Evolutionary conservation across 495 filamentous ascomycete genomes (phyloP), one percentile per base, ranked within the genome.

Genomic region (Podospora appendiculata): DNA sequence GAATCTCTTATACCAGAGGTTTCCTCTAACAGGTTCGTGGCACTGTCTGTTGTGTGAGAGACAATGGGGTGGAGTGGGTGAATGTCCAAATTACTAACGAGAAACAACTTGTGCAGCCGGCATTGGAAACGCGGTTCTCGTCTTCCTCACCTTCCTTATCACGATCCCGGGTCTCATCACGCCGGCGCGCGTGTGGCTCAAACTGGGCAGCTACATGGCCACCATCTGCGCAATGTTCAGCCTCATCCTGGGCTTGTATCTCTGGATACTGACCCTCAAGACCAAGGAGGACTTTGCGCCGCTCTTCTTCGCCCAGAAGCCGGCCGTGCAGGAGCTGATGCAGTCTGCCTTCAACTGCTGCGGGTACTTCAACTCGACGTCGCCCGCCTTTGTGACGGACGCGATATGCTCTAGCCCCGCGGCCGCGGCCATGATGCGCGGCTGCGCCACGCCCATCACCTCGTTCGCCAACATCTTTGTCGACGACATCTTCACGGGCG

Each of bases 271-370:
- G 48, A 90, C 86, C 3, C 72, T 90, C 51, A 76, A 72, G 60
- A 83, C 81, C 32, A 75, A 81, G 54, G 67, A 70, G 4, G 79
- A 80, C 39, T 75, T 88, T 54, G 61, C 61, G 40, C 58, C 60
- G 0, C 67, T 84, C 42, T 90, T 83, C 78, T 68, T 60, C 7
- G 50, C 63, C n/a, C 79, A 86, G 60, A 55, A 70, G 10, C 44
- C 69, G 5, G 42, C 62, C 9, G 68, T 76, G 11, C 84, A 87
- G 66, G 77, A 75, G 53, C 61, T 89, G 34, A 69, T 89, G 63
- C 84, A 90, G 60, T 75, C 79, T 51, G 73, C 74, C 63, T 88
- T 89, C 65, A 67, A 74, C 50, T 90, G 86, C 79, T 90, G 86
- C 57, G 86, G 86, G 38, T 90, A 86, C 69, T 59, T 76, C 50